Base-by-base conservation (phyloP, 768 basidiomycete species). In the Rhodotorula diobovata region DNA sequence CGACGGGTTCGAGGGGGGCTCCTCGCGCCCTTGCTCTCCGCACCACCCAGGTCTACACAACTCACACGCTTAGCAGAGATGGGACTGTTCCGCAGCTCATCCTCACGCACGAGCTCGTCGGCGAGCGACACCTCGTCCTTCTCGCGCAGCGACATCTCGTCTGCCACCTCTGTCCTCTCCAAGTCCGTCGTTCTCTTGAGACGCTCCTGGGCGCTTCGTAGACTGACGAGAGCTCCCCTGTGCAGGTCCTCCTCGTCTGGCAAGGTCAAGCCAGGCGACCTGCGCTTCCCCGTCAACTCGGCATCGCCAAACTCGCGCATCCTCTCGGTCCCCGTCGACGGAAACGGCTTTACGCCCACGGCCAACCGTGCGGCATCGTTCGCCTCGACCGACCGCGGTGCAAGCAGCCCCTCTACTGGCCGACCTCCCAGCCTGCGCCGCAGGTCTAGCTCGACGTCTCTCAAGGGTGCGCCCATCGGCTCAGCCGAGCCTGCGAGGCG, bases 231-330 rank as follows among this genome's bases (percentile, higher is more conserved):
- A n/a, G 2, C 30, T 14, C 32, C n/a, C 14, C 39, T 30, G 6
- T 4, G 53, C 53, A 54, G 53, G 18, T 54, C 63, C 0, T 60
- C 58, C 1, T 39, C 51, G 28, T 25, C 37, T 28, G 28, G 57
- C 57, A 71, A 71, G 48, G 65, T 71, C 61, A 56, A 58, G 55
- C n/a, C 70, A 5, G 50, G 60, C 9, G 70, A 71, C 20, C 65
- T 71, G 5, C 39, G 32, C 23, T 71, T 71, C n/a, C 67, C 67
- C 45, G 28, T 55, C 55, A 66, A 62, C 39, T 51, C 61, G 1
- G 61, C 70, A 28, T 62, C 64, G 9, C 70, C 70, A 37, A 71
- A 71, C 55, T 71, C 70, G 30, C 70, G 70, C 37, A 63, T 71
- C 70, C 55, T 71, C 37, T 57, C 70, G 28, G 34, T 62, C 23